Conservation (phyloP, 2,329 filamentous ascomycete species). For the Colletotrichum sp. region DNA sequence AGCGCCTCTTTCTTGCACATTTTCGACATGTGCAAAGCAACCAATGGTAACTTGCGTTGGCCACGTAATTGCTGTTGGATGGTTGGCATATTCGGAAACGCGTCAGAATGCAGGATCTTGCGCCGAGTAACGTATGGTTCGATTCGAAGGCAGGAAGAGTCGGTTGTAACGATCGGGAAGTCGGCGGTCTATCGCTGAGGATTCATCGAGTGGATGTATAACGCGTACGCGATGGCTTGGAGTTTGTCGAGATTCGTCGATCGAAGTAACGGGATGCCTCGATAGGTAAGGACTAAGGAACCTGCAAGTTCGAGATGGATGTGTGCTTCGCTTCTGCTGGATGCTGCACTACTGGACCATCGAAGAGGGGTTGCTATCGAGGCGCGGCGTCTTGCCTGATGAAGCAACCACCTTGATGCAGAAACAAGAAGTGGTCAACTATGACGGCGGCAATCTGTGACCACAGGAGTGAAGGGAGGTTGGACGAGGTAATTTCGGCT, state of each 20-base stretch:
- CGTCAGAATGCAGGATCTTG: neutral
- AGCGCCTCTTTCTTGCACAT: neutral
- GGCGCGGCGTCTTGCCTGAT: neutral
- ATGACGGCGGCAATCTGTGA: neutral
- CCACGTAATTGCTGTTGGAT: neutral
- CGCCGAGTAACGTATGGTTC: neutral
- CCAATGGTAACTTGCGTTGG: neutral
- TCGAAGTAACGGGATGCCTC: neutral
- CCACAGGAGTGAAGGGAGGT: neutral
- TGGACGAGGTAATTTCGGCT: neutral
- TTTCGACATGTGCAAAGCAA: neutral
- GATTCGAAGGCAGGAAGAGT: neutral
- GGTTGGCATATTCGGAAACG: neutral
- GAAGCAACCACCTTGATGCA: neutral
- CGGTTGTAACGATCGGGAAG: neutral
- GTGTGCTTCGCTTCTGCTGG: neutral
- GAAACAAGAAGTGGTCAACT: neutral
- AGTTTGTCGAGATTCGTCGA: neutral
- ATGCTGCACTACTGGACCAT: neutral
- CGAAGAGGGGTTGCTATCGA: neutral
- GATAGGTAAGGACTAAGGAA: neutral
- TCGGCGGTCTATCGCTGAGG: neutral
- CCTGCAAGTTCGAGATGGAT: neutral
- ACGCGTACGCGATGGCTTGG: neutral
- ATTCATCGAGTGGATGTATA: neutral